These are phyloP conservation scores for Solanum corneliomulleri DNA, from an alignment of 257 asterid genomes.

Conservation along the genomic window DNA sequence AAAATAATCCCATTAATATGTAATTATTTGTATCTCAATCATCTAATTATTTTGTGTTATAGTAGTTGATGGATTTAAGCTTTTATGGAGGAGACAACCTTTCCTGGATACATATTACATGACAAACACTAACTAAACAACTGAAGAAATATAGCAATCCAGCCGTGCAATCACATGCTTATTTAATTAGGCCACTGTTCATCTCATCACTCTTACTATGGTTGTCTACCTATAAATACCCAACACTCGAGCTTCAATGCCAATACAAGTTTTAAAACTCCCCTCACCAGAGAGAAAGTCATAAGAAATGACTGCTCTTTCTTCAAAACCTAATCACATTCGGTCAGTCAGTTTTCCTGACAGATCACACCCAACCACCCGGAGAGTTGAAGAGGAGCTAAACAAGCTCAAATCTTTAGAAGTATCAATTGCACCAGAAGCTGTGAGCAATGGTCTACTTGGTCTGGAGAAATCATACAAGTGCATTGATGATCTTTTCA, in stretches of 20 bases:
- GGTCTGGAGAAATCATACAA: slow-evolving; percentile 6
- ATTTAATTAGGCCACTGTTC: background rate
- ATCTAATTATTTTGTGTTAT: background rate
- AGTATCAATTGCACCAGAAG: background rate
- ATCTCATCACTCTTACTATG: background rate
- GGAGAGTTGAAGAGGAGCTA: slow-evolving; percentile 1
- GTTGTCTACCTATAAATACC: background rate
- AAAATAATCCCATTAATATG: background rate
- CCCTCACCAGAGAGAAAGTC: background rate
- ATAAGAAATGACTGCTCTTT: background rate
- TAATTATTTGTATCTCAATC: background rate
- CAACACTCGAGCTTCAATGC: background rate
- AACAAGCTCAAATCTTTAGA: background rate
- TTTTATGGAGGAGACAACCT: background rate
- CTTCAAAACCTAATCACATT: background rate
- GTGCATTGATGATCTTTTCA: slow-evolving; percentile 18
- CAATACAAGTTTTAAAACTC: background rate
- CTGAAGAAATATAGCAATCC: background rate
- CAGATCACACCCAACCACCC: slow-evolving; percentile 2
- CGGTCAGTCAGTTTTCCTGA: slow-evolving; percentile 1
- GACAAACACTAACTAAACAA: background rate
- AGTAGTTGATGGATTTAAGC: background rate
- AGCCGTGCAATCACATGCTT: background rate
- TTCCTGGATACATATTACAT: background rate
- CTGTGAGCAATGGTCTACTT: slow-evolving; percentile 1